These are phyloP conservation scores for Aspergillus fischeri DNA, from an alignment of 2,329 filamentous ascomycete genomes.

Conservation along the genomic window DNA sequence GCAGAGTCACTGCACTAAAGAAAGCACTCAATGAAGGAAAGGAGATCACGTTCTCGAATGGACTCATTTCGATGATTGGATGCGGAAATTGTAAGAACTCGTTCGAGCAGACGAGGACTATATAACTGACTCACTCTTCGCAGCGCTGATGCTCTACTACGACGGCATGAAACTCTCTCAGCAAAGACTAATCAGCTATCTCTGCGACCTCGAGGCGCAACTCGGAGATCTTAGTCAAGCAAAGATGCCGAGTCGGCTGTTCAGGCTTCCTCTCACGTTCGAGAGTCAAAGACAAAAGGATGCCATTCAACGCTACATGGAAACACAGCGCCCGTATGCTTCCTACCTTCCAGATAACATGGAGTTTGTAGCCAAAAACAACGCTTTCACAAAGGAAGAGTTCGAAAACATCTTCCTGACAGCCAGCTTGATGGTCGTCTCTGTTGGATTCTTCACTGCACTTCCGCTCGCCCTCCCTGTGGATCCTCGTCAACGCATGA, in stretches of 20 bases:
- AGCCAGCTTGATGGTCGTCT: constrained; percentile 49
- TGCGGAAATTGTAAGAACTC: constrained; percentile 38
- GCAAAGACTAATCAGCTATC: constrained; percentile 32
- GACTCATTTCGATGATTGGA: constrained; percentile 50
- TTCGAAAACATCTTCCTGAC: constrained; percentile 50
- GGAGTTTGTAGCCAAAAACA: constrained; percentile 54
- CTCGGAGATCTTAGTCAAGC: constrained; percentile 39
- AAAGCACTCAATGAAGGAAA: constrained; percentile 40
- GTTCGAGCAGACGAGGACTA: not conserved
- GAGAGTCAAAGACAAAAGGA: constrained; percentile 39
- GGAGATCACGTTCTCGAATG: constrained; percentile 36
- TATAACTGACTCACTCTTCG: not conserved
- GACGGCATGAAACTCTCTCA: constrained; percentile 40
- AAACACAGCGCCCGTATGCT: constrained; percentile 58
- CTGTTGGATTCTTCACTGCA: constrained; percentile 54
- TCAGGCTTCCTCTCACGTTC: constrained; percentile 44
- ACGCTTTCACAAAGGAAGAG: constrained; percentile 47
- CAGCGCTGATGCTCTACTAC: constrained; percentile 45
- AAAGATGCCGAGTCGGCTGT: constrained; percentile 43
- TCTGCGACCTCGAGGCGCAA: constrained; percentile 35
- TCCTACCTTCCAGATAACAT: constrained; percentile 61
- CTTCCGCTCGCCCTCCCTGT: constrained; percentile 51
- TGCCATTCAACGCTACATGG: constrained; percentile 58
- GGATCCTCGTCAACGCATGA: constrained; percentile 52
- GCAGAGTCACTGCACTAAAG: constrained; percentile 52